These are phyloP conservation scores for Nicotiana otophora DNA, from an alignment of 257 asterid species.

Conservation along the genomic window DNA sequence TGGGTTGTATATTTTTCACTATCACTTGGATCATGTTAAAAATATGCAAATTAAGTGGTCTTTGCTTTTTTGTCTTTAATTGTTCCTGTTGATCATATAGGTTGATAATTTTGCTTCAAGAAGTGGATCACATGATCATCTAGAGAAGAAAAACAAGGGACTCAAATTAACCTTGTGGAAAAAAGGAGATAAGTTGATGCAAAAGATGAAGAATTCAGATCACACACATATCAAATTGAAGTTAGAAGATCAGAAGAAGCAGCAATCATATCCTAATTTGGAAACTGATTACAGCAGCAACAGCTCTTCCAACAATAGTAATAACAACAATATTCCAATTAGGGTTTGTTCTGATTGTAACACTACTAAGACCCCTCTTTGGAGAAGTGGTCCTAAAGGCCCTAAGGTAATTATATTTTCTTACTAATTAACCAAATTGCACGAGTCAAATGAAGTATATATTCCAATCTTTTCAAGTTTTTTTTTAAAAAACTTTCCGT, in stretches of 20 bases:
- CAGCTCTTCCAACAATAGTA: slow-evolving; percentile 36
- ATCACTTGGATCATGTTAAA: neutral
- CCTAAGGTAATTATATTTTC: slow-evolving; percentile 51
- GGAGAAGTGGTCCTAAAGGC: slow-evolving; percentile 99
- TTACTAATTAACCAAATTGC: no score
- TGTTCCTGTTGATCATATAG: neutral
- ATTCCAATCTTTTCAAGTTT: neutral
- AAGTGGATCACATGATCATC: slow-evolving; percentile 35
- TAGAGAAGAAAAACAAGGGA: slow-evolving; percentile 31
- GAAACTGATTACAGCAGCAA: slow-evolving; percentile 59
- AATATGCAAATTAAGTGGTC: neutral
- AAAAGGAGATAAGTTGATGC: slow-evolving; percentile 43
- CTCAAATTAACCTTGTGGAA: slow-evolving; percentile 45
- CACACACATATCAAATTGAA: neutral
- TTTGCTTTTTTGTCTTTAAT: neutral
- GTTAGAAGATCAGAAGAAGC: slow-evolving; percentile 27
- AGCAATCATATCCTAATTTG: slow-evolving; percentile 26
- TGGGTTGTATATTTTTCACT: neutral
- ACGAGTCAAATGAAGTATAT: no score
- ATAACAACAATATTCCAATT: slow-evolving; percentile 40
- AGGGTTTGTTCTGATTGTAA: slow-evolving; percentile 96
- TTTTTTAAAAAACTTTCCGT: neutral
- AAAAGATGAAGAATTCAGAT: slow-evolving; percentile 33
- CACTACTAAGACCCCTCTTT: slow-evolving; percentile 96
- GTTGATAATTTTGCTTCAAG: slow-evolving; percentile 16